Evolutionary conservation across 2,329 filamentous ascomycete species (phyloP), one percentile per base, ranked within the genome.

Genomic region (Tolypocladium sp.): DNA sequence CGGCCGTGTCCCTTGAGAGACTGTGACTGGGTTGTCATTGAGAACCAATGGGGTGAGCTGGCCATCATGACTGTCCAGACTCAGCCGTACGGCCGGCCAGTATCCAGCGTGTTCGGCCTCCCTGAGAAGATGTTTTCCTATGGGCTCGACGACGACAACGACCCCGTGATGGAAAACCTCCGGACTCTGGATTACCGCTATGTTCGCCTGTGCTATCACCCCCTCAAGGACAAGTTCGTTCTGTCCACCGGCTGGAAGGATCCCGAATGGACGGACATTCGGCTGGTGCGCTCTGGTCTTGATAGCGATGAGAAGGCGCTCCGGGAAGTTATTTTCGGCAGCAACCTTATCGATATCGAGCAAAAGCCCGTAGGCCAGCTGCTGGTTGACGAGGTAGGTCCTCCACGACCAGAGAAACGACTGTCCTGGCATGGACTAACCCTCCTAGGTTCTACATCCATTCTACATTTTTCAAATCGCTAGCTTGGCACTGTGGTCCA

Each of bases 391-490:
- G 94, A 99, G 77, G 88, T 91, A 71, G 41, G 69, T 61, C 58
- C 12, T 33, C 17, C 7, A 13, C 49, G 49, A 13, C 20, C 35
- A 27, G 41, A 40, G 15, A 20, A 27, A 6, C 9, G 1, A 35
- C 20, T 9, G 2, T 33, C 4, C 27, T n/a, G 3, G 46, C 46
- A n/a, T n/a, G 27, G 22, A 5, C 49, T 52, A 38, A 38, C 12
- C 4, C 27, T 30, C 27, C 10, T 10, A 91, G 84, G 92, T 91
- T 25, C 92, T 99, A 68, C 94, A 99, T 70, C 95, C 94, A 0
- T 99, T 99, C 72, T 99, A 99, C 71, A 89, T 99, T 59, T 99
- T 99, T 70, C 94, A 99, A 74, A 88, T 97, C 67, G 93, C 92
- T 55, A 97, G 94, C 77, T 79, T 99, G 64, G 75, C 96, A 46